Conservation (phyloP, 1,284 basidiomycete species). For the Papiliotrema laurentii region DNA sequence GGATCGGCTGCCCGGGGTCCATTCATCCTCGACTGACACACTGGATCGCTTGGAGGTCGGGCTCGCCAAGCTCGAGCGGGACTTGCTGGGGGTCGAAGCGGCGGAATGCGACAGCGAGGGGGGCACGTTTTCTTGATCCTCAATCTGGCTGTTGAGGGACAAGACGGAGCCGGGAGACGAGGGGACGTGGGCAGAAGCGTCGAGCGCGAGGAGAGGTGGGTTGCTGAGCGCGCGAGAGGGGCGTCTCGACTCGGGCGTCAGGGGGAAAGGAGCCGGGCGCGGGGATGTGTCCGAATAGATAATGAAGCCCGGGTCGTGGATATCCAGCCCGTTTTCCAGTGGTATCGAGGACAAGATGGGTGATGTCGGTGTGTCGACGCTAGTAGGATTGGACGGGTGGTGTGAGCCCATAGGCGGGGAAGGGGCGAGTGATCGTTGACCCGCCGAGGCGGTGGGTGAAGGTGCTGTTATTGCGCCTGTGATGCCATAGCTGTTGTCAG, state of each 20-base stretch:
- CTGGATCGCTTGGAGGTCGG: conserved; percentile 9
- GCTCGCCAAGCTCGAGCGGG: background rate
- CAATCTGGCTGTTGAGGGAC: conserved; percentile 1
- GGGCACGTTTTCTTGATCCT: conserved; percentile 32
- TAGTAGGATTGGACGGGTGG: background rate
- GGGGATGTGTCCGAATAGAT: conserved; percentile 12
- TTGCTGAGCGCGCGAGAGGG: background rate
- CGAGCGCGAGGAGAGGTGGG: background rate
- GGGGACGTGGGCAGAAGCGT: conserved; percentile 1
- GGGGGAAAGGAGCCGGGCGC: background rate
- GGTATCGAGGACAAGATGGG: background rate
- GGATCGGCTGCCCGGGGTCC: conserved; percentile 1
- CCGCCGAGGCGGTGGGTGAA: background rate
- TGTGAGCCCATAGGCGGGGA: conserved; percentile 12
- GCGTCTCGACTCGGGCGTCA: background rate
- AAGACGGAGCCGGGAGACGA: conserved; percentile 9
- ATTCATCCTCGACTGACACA: conserved; percentile 6
- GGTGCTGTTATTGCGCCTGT: conserved; percentile 14
- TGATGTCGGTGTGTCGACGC: background rate
- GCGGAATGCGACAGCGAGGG: conserved; percentile 8
- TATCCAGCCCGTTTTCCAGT: conserved; percentile 9
- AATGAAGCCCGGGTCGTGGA: conserved; percentile 28
- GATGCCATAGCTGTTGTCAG: conserved; percentile 10
- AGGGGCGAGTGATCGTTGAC: conserved; percentile 12
- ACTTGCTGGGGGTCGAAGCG: conserved; percentile 6